A percentile compares a stretch with the other conserved stretches of the same genome.
These are phyloP conservation scores for Lavandula angustifolia DNA, from an alignment of 257 asterid genomes.

Conservation along the genomic window DNA sequence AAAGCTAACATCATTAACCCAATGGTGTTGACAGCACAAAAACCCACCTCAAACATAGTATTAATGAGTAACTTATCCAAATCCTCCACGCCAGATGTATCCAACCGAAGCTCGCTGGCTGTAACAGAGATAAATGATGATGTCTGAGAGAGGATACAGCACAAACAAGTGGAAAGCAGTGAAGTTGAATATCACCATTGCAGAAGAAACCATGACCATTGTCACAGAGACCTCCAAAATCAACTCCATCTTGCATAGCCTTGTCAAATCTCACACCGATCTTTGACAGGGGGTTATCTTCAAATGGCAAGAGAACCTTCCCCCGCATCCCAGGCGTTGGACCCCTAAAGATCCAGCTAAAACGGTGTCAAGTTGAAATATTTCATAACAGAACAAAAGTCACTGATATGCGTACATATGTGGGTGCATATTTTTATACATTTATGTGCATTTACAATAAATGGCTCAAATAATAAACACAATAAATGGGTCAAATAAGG, in stretches of 20 bases:
- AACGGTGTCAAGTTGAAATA: conserved; percentile 25
- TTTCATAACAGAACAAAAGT: conserved; percentile 20
- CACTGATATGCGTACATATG: too few relatives aligned
- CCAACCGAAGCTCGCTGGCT: conserved; percentile 79
- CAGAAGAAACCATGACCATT: conserved; percentile 91
- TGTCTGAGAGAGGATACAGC: conserved; percentile 13
- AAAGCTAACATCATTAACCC: neutral
- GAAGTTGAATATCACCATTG: conserved; percentile 61
- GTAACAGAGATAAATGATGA: conserved; percentile 29
- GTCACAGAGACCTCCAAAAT: conserved; percentile 85
- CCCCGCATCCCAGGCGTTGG: conserved; percentile 85
- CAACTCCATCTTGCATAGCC: conserved; percentile 78
- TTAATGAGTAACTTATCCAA: conserved; percentile 64
- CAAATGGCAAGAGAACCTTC: conserved; percentile 75
- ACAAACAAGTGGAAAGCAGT: conserved; percentile 24
- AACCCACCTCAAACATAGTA: conserved; percentile 83
- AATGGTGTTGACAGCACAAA: conserved; percentile 9
- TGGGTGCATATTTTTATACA: too few relatives aligned
- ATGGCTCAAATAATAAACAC: too few relatives aligned
- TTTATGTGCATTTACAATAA: too few relatives aligned
- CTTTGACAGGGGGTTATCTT: conserved; percentile 73
- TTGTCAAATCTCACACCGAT: conserved; percentile 90
- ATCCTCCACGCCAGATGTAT: conserved; percentile 66
- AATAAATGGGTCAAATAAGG: conserved; percentile 6
- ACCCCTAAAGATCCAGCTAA: conserved; percentile 63